Base-by-base conservation (phyloP, 73 alveolate genomes). In the Paramecium tetraurelia region DNA sequence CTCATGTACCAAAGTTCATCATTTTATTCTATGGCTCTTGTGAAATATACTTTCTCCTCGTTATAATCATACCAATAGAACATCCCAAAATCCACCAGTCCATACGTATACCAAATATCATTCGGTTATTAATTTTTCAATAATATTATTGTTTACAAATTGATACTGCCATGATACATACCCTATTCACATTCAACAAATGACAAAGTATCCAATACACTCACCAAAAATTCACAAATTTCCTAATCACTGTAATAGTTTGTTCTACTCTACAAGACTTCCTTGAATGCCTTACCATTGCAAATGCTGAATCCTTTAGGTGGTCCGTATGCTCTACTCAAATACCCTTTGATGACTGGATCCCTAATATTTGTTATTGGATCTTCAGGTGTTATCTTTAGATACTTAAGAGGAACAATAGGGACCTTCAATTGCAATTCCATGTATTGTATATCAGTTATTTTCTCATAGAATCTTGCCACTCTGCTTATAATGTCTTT, bases 1-100 rank as follows among this genome's bases (percentile, higher is more conserved):
- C 84, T 68, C 84, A 68, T 31, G 14, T 68, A 68, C 84, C 84
- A 68, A 12, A 68, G 14, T 33, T 68, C 84, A 68, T 68, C 84
- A 24, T 68, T 68, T 31, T 27, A 68, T 68, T 68, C 84, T 7
- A 68, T 27, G 10, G 84, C 84, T 4, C 84, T 68, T 14, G 84
- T 68, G 27, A 68, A 68, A 24, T 68, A 14, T 3, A 33, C 46
- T 68, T 68, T 11, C 27, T 68, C 84, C 4, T 21, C 46, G 6
- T 21, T 12, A 68, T 31, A 68, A 68, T 68, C 84, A 68, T 68
- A 68, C 84, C 84, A 68, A 68, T 31, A 68, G n/a, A 68, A 68
- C 84, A 33, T 68, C 27, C 84, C 84, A 24, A 68, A 68, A 31
- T 68, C 84, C 10, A 68, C 9, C 46, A 68, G 1, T 14, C 84